Conservation (phyloP, 352 stramenopile genomes). For the Phytophthora melonis region DNA sequence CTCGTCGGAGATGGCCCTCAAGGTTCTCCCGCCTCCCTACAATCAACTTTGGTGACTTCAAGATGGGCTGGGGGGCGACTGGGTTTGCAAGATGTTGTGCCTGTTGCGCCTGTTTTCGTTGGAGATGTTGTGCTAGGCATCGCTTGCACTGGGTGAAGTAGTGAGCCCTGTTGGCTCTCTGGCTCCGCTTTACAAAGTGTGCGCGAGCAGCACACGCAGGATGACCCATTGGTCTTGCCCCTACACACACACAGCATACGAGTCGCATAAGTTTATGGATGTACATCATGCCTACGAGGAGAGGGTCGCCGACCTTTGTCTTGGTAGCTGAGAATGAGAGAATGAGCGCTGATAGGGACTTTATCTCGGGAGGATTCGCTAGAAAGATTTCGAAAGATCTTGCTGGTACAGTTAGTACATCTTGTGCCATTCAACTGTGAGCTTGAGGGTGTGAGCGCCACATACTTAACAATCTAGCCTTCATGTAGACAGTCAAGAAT, state of each 20-base stretch:
- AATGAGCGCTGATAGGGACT: not conserved
- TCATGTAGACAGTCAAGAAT: not conserved
- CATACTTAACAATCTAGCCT: not conserved
- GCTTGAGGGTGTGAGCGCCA: not conserved
- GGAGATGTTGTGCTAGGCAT: not conserved
- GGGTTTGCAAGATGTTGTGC: not conserved
- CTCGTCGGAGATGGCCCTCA: slow-evolving; percentile 2
- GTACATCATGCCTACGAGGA: not conserved
- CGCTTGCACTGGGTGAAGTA: not conserved
- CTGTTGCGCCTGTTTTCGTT: not conserved
- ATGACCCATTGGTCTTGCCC: not conserved
- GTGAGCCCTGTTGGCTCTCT: not conserved
- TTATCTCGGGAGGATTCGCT: not conserved
- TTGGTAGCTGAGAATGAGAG: not conserved
- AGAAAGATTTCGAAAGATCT: not conserved
- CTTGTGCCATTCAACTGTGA: not conserved
- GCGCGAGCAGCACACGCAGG: not conserved
- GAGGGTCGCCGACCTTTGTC: not conserved
- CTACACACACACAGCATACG: not conserved
- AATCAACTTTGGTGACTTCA: not conserved
- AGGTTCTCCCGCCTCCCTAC: not conserved
- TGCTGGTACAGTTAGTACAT: not conserved
- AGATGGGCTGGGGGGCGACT: not conserved
- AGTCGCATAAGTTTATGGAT: not conserved
- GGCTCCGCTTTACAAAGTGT: not conserved